Percentiles rank a stretch among this genome's conserved stretches.
Evolutionary conservation across 2,329 filamentous ascomycete genomes (phyloP).

Genomic region (Phoma sp.): DNA sequence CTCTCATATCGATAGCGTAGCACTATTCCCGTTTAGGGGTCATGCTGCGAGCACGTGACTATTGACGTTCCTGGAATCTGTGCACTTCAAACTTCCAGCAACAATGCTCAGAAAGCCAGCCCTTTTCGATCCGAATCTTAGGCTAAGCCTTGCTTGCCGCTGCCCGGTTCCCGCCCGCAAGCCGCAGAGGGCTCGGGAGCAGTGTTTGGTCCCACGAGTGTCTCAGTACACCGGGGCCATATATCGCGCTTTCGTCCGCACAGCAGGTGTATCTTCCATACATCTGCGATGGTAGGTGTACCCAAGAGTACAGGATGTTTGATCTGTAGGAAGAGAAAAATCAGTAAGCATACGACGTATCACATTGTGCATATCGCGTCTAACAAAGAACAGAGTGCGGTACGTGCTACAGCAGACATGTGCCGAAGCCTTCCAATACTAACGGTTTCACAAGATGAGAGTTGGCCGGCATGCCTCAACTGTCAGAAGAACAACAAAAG

Average conservation of each 20-base stretch:
- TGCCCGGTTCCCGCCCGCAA: not conserved
- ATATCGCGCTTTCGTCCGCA: not conserved
- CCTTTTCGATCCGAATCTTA: not conserved
- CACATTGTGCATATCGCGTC: constrained; percentile 1
- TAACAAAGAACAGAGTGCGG: constrained; percentile 29
- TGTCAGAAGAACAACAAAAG: constrained; percentile 44
- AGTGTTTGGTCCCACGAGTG: constrained; percentile 1
- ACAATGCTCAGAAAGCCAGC: constrained; percentile 2
- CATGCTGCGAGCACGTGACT: constrained; percentile 34
- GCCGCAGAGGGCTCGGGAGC: constrained; percentile 7
- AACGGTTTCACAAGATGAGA: constrained; percentile 37
- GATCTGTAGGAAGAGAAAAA: constrained; percentile 43
- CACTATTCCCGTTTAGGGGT: constrained; percentile 20
- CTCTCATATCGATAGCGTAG: not conserved
- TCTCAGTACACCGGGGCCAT: not conserved
- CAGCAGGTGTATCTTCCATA: not conserved
- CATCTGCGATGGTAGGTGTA: constrained; percentile 36
- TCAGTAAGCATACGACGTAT: constrained; percentile 31
- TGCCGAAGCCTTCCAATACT: constrained; percentile 8
- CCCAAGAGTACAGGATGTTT: constrained; percentile 44
- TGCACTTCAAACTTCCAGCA: constrained; percentile 6
- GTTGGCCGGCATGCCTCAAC: constrained; percentile 43
- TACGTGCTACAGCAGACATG: constrained; percentile 11
- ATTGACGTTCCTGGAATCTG: constrained; percentile 1
- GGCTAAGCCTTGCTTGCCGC: constrained; percentile 3